Percentiles rank a stretch among this genome's conserved stretches.
These are phyloP conservation scores for Rhynchospora pubera DNA, from an alignment of 176 grass and related monocot genomes.

Conservation along the genomic window DNA sequence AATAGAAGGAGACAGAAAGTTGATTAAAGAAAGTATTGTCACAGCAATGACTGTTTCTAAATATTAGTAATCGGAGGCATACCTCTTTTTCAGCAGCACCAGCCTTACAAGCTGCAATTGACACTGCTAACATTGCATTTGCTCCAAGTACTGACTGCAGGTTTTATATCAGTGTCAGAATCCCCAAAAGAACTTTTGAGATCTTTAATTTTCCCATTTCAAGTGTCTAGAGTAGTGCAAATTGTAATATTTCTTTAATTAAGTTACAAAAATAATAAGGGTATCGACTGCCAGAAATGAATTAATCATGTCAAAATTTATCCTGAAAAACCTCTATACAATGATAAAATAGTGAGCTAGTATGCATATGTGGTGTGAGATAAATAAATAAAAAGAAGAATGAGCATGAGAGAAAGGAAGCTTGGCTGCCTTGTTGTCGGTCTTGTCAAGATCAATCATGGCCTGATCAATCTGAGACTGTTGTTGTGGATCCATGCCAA, in stretches of 20 bases:
- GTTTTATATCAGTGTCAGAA: constrained; percentile 1
- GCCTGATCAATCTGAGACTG: constrained; percentile 97
- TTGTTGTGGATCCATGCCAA: constrained; percentile 92
- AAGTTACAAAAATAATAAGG: not conserved
- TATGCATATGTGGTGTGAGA: constrained; percentile 19
- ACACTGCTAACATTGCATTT: constrained; percentile 91
- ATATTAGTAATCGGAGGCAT: constrained; percentile 3
- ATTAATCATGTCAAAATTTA: not conserved
- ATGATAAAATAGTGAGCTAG: constrained; percentile 6
- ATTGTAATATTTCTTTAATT: not conserved
- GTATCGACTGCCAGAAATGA: not conserved
- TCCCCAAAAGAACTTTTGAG: not conserved
- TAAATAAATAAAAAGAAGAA: not conserved
- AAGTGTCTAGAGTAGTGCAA: not conserved
- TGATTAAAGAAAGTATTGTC: constrained; percentile 5
- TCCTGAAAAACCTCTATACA: not conserved
- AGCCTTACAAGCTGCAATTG: constrained; percentile 97
- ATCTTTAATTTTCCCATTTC: not conserved
- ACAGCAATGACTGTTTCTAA: not conserved
- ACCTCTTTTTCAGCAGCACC: constrained; percentile 98
- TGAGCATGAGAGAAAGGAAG: not conserved
- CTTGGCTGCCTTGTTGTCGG: constrained; percentile 59
- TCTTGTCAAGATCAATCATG: constrained; percentile 97
- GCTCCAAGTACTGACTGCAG: constrained; percentile 70
- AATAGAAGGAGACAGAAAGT: constrained; percentile 3